phyloP scores from a whole-genome alignment of 2,329 filamentous ascomycete genomes.

The Cercospora zeae-maydis region DNA sequence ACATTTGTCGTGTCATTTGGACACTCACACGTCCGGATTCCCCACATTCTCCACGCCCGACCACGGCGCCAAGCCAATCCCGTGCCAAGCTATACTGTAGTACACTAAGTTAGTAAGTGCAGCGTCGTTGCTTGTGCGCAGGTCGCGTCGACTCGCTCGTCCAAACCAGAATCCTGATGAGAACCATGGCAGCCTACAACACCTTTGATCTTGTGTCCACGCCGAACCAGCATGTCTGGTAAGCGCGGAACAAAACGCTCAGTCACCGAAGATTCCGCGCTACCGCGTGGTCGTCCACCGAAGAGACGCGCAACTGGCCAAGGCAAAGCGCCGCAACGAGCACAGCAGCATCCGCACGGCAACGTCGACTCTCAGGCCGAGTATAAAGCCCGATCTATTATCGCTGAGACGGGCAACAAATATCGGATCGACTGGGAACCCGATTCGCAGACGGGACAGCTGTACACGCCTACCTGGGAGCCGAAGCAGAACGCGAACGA shows the following conservation, averaged over 20 bases:
- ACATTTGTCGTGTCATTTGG: too few species aligned
- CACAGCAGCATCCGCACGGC: slow-evolving; percentile 30
- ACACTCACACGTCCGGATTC: background rate
- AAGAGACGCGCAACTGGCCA: slow-evolving; percentile 9
- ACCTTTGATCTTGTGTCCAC: background rate
- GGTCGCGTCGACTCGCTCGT: background rate
- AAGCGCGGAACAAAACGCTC: slow-evolving; percentile 6
- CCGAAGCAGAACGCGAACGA: slow-evolving; percentile 38
- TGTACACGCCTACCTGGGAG: slow-evolving; percentile 54
- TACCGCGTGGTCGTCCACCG: background rate
- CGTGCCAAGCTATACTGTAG: too few species aligned
- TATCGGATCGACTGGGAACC: slow-evolving; percentile 59
- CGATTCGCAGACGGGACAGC: slow-evolving; percentile 48
- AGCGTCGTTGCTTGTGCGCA: background rate
- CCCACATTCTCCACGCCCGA: background rate
- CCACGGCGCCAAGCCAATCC: background rate
- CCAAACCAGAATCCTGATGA: background rate
- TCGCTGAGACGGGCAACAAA: slow-evolving; percentile 35
- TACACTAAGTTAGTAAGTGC: too few species aligned
- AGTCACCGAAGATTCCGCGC: slow-evolving; percentile 3
- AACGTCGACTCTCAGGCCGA: slow-evolving; percentile 26
- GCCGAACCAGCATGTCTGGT: slow-evolving; percentile 9
- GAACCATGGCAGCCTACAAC: background rate
- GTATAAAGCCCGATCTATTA: slow-evolving; percentile 33
- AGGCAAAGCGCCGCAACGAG: background rate